A percentile compares a stretch with the other conserved stretches of the same genome.
phyloP scores from a whole-genome alignment of 2,329 filamentous ascomycete genomes.

The Gaeumannomyces tritici region DNA sequence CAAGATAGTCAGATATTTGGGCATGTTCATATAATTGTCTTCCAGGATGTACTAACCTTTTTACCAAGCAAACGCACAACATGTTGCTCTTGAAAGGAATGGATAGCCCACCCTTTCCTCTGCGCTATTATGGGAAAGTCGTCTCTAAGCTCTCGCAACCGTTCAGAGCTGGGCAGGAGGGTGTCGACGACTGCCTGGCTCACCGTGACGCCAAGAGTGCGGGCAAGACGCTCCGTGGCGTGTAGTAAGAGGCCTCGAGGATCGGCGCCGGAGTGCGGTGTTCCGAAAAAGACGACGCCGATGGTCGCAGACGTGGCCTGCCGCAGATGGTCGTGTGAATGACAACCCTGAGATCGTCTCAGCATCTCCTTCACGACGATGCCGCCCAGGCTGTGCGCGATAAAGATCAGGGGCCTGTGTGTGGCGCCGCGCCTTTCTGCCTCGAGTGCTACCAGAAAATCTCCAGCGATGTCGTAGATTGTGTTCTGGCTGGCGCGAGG shows the following conservation, averaged over 20 bases:
- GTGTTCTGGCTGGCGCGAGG: constrained; percentile 14
- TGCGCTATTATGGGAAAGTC: constrained; percentile 17
- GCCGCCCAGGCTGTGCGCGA: constrained; percentile 16
- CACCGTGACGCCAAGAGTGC: constrained; percentile 6
- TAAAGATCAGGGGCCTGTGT: constrained; percentile 16
- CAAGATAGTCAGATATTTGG: no score
- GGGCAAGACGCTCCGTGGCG: constrained; percentile 12
- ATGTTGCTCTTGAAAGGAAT: constrained; percentile 23
- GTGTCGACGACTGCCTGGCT: background rate
- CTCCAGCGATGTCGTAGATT: constrained; percentile 21
- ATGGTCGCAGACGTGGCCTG: constrained; percentile 12
- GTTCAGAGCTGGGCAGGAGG: background rate
- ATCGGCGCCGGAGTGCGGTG: constrained; percentile 19
- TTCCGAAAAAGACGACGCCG: constrained; percentile 22
- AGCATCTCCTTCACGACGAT: constrained; percentile 15
- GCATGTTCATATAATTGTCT: no score
- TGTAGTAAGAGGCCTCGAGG: constrained; percentile 13
- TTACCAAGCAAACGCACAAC: constrained; percentile 3
- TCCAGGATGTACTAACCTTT: background rate
- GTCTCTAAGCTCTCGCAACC: constrained; percentile 11
- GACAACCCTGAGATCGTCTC: constrained; percentile 5
- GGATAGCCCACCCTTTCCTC: constrained; percentile 17
- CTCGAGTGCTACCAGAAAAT: constrained; percentile 21
- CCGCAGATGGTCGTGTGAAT: constrained; percentile 4
- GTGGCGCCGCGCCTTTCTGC: constrained; percentile 11